These are phyloP conservation scores for Pyrus betulifolia DNA, from an alignment of 306 rosid genomes.

Conservation along the genomic window DNA sequence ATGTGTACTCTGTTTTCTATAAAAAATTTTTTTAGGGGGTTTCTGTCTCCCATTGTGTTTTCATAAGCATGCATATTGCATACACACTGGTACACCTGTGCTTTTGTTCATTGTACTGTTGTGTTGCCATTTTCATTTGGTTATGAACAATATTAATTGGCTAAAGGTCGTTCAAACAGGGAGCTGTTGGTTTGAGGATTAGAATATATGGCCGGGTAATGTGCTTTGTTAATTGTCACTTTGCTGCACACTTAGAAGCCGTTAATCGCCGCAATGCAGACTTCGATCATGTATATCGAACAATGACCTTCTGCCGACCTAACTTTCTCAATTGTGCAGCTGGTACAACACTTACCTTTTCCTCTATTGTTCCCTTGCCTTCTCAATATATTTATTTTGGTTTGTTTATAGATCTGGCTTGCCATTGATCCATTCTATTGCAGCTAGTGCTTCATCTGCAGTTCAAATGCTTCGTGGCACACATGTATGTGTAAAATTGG, in stretches of 20 bases:
- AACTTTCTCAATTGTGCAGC: slow-evolving; percentile 44
- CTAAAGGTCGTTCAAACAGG: slow-evolving; percentile 57
- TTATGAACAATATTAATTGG: slow-evolving; percentile 26
- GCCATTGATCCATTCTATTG: slow-evolving; percentile 72
- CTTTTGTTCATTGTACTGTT: slow-evolving; percentile 4
- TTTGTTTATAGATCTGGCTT: slow-evolving; percentile 67
- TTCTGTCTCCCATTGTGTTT: background rate
- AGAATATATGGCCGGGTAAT: slow-evolving; percentile 71
- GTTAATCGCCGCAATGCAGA: slow-evolving; percentile 92
- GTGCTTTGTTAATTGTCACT: slow-evolving; percentile 97
- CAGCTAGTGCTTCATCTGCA: slow-evolving; percentile 73
- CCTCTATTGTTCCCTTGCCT: slow-evolving; percentile 41
- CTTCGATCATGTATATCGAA: slow-evolving; percentile 83
- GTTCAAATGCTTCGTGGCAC: slow-evolving; percentile 50
- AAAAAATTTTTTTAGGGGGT: background rate
- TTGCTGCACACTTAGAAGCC: slow-evolving; percentile 96
- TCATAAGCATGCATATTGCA: background rate
- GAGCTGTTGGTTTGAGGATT: slow-evolving; percentile 96
- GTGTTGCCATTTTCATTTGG: background rate
- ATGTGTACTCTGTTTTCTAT: background rate
- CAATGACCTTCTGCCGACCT: slow-evolving; percentile 72
- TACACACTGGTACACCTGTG: background rate
- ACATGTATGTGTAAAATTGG: slow-evolving; percentile 52
- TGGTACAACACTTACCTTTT: slow-evolving; percentile 56
- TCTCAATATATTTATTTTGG: slow-evolving; percentile 45